Percentiles rank a stretch among this genome's conserved stretches.
phyloP scores from a whole-genome alignment of 2,329 filamentous ascomycete genomes.

The Calonectria fujianensis region DNA sequence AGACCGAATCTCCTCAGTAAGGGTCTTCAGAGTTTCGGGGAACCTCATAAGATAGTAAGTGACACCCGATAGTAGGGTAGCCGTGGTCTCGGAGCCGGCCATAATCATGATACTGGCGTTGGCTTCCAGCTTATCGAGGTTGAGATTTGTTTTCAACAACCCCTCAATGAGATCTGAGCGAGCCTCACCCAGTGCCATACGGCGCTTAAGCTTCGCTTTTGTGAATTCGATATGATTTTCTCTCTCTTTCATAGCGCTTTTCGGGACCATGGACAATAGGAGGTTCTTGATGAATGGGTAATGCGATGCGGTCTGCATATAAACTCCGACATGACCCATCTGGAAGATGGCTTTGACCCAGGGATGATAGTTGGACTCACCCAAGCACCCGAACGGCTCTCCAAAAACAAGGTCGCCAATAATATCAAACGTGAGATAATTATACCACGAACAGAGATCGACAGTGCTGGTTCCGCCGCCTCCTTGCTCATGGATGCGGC shows the following conservation, averaged over 20 bases:
- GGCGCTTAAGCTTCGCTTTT: conserved; percentile 1
- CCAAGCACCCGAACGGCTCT: conserved; percentile 51
- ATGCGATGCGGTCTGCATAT: conserved; percentile 6
- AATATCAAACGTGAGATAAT: conserved; percentile 56
- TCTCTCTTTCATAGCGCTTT: conserved; percentile 13
- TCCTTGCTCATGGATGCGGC: conserved; percentile 15
- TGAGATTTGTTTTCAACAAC: not conserved
- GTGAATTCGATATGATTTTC: not conserved
- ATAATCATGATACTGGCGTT: conserved; percentile 17
- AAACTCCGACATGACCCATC: conserved; percentile 29
- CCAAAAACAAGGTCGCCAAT: conserved; percentile 55
- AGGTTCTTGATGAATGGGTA: conserved; percentile 10
- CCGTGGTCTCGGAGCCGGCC: conserved; percentile 24
- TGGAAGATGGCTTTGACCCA: conserved; percentile 54
- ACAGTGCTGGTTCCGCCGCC: conserved; percentile 23
- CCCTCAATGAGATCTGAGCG: not conserved
- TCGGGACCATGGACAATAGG: not conserved
- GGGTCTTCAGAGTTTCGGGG: not conserved
- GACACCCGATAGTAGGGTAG: conserved; percentile 3
- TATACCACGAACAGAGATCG: conserved; percentile 54
- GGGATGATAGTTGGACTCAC: conserved; percentile 51
- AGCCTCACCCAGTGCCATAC: not conserved
- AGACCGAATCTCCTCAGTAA: conserved; percentile 25
- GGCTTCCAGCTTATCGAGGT: not conserved
- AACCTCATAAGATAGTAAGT: not conserved